A percentile compares a stretch with the other conserved stretches of the same genome.
These are phyloP conservation scores for Fomitopsis schrenkii DNA, from an alignment of 1,284 basidiomycete genomes.

Conservation along the genomic window DNA sequence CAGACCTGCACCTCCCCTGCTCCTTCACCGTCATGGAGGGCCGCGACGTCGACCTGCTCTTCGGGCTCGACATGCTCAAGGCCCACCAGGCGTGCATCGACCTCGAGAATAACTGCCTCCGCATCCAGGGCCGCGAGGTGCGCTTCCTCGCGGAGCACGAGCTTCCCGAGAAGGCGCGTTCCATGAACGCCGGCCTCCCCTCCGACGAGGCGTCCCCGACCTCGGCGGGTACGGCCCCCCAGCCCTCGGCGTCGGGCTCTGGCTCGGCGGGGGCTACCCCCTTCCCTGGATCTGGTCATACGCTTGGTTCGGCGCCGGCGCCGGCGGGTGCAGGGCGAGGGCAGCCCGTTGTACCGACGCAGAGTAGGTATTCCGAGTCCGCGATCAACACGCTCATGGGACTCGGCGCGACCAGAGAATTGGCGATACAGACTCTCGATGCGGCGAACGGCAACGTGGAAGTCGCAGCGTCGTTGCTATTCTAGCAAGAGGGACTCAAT, in stretches of 20 bases:
- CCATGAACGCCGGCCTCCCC: slow-evolving; percentile 29
- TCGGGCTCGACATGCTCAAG: slow-evolving; percentile 98
- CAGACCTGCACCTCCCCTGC: slow-evolving; percentile 82
- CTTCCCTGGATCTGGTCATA: slow-evolving; percentile 65
- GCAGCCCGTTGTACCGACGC: slow-evolving; percentile 11
- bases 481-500: slow-evolving; percentile 35
- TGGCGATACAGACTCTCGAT: slow-evolving; percentile 74
- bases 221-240: slow-evolving; percentile 14
- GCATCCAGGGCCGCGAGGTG: slow-evolving; percentile 86
- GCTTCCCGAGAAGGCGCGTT: slow-evolving; percentile 76
- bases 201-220: slow-evolving; percentile 9
- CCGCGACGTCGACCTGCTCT: slow-evolving; percentile 86
- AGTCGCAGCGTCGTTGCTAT: slow-evolving; percentile 84
- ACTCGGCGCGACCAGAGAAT: slow-evolving; percentile 71
- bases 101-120: slow-evolving; percentile 80
- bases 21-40: slow-evolving; percentile 98
- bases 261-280: slow-evolving; percentile 9
- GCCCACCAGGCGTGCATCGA: slow-evolving; percentile 96
- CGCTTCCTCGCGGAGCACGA: slow-evolving; percentile 92
- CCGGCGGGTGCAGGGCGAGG: slow-evolving; percentile 19
- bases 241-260: slow-evolving; percentile 17
- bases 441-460: slow-evolving; percentile 87
- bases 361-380: slow-evolving; percentile 43
- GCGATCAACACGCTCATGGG: slow-evolving; percentile 58
- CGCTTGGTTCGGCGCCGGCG: slow-evolving; percentile 39